Base-by-base conservation (phyloP, 352 stramenopile species). In the Phytophthora boehmeriae region DNA sequence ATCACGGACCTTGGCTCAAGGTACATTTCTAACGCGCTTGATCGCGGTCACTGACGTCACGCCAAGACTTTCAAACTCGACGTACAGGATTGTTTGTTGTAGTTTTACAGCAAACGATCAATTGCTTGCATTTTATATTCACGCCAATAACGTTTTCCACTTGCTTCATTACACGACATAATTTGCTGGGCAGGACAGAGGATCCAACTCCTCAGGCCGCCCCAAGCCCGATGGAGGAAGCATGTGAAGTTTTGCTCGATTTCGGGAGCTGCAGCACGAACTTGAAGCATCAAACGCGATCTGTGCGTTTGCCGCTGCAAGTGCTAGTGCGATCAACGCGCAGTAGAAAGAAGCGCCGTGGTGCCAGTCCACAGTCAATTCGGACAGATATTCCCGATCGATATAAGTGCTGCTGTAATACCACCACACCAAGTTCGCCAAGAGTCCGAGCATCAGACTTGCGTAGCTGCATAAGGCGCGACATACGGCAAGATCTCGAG, bases 321-420 rank as follows among this genome's bases (percentile, higher is more conserved):
- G 57, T 8, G 65, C 34, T 8, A 77, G 62, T 4, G 76, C 72
- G 5, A 58, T 19, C 9, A 75, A 38, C 1, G 68, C 50, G 32
- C 75, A 62, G 17, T 75, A 58, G 63, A 82, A 88, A 9, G 78
- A 86, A 1, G 34, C 50, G 5, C 78, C 78, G 19, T 79, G 75
- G 13, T 61, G 58, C 46, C 73, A 78, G 5, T 60, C 46, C n/a
- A 90, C 57, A 6, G 63, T 25, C 4, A 88, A 55, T 23, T 80
- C 68, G 16, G 64, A 38, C 17, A 88, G 38, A 22, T 71, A 71
- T 1, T 56, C 57, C 5, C 39, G 25, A 42, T 90, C 76, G 23
- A 88, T 72, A 54, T 88, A 78, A 34, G 70, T 79, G 39, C 49
- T 58, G 34, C 72, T 71, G 54, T 88, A 90, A 32, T 69, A 73